phyloP scores from a whole-genome alignment of 352 stramenopile genomes.

The Sclerospora graminicola region DNA sequence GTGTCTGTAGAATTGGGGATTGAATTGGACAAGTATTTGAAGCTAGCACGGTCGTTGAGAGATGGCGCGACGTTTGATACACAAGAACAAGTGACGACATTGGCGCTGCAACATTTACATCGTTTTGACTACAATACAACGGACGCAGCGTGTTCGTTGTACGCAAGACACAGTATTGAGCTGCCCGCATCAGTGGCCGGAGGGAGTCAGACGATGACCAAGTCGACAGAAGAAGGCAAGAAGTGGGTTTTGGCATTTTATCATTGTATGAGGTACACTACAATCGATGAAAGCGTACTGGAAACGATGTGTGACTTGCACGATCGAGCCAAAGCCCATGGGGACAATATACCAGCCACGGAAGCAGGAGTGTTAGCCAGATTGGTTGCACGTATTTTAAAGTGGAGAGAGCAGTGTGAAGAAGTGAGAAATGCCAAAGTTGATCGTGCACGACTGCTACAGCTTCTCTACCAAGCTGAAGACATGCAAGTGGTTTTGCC shows the following conservation, averaged over 20 bases:
- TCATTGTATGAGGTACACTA: conserved; percentile 31
- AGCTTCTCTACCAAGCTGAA: conserved; percentile 47
- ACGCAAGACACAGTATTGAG: conserved; percentile 75
- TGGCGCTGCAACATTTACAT: conserved; percentile 72
- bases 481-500: conserved; percentile 38
- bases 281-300: conserved; percentile 32
- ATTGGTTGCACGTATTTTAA: conserved; percentile 38
- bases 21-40: conserved; percentile 74
- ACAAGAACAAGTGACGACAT: conserved; percentile 53
- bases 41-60: conserved; percentile 58
- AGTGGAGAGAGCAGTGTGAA: conserved; percentile 38
- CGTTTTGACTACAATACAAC: conserved; percentile 73
- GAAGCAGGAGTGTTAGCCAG: conserved; percentile 49
- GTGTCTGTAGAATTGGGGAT: conserved; percentile 29
- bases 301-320: conserved; percentile 30
- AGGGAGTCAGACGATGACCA: conserved; percentile 1
- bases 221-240: conserved; percentile 29
- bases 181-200: conserved; percentile 24
- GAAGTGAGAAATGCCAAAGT: conserved; percentile 19
- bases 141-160: conserved; percentile 71
- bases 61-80: conserved; percentile 75
- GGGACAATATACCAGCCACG: conserved; percentile 22
- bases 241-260: conserved; percentile 67
- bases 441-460: conserved; percentile 35
- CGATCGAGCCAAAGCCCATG: conserved; percentile 16